Base-by-base conservation (phyloP, 441 rosid species). In the Erysimum pusillum region DNA sequence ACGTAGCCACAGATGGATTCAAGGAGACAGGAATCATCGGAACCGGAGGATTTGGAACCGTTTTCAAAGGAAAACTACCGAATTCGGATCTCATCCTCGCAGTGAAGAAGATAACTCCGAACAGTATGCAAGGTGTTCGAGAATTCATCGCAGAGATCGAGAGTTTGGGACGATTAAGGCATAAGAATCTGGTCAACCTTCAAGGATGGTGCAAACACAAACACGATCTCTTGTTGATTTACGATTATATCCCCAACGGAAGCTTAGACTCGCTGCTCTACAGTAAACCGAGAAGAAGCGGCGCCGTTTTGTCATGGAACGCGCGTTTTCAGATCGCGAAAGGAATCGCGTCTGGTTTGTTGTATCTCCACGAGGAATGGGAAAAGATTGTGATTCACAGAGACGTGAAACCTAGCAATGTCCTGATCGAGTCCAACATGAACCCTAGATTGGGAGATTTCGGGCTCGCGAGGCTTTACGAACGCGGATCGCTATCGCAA, bases 101-200 rank as follows among this genome's bases (percentile, higher is more conserved):
- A 0, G 89, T 93, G 8, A 90, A 93, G 83, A 91, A 84, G 84
- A 86, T 93, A 6, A 80, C 80, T 8, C 81, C 75, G 2, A 86
- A 85, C 66, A 82, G 94, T 8, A 63, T 83, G 69, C 88, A 88
- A 69, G 98, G 98, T 44, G 79, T 89, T 78, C 86, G 90, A 60
- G 98, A 89, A 80, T 93, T 91, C 17, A 87, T 83, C 0, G 93
- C 94, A 4, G 93, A 93, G 83, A 86, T 93, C 3, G 96, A 89
- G 69, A 91, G 94, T 73, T 73, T 93, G 6, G 98, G 97, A 10
- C 44, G 86, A 10, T 35, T 87, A 62, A 74, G 90, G 69, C 91
- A 91, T 70, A 89, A 85, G 86, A 81, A 91, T 62, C 78, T 93
- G 32, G 97, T 91, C 32, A 84, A 89, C 49, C 95, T 90, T 7